A percentile compares a stretch with the other conserved stretches of the same genome.
These are phyloP conservation scores for Falciphora oryzae DNA, from an alignment of 2,329 filamentous ascomycete species.

Conservation along the genomic window DNA sequence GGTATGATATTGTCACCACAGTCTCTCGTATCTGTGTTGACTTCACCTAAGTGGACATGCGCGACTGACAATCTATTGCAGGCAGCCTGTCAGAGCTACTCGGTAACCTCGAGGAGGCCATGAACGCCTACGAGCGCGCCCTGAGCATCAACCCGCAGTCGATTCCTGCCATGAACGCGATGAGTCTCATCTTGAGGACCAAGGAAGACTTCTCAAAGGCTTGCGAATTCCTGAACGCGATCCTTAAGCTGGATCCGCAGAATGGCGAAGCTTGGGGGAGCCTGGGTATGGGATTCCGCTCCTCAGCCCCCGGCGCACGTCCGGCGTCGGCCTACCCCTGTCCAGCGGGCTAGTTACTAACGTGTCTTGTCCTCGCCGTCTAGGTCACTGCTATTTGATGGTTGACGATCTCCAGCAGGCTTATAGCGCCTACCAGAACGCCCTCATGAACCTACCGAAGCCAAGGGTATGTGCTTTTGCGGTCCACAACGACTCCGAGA, in stretches of 20 bases:
- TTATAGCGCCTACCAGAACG: slow-evolving; percentile 94
- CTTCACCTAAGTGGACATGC: slow-evolving; percentile 21
- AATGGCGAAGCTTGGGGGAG: slow-evolving; percentile 98
- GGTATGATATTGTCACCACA: slow-evolving; percentile 50
- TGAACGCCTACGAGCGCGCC: slow-evolving; percentile 85
- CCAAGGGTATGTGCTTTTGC: slow-evolving; percentile 66
- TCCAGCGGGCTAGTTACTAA: slow-evolving; percentile 17
- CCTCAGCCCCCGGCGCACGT: background rate
- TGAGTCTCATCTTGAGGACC: slow-evolving; percentile 83
- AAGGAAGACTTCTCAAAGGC: slow-evolving; percentile 93
- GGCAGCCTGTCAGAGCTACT: slow-evolving; percentile 82
- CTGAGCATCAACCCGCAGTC: slow-evolving; percentile 84
- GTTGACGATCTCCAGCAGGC: slow-evolving; percentile 97
- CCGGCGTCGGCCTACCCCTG: background rate
- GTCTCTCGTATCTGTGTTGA: background rate
- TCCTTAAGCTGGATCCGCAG: slow-evolving; percentile 79
- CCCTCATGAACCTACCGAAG: slow-evolving; percentile 84
- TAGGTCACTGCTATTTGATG: slow-evolving; percentile 98
- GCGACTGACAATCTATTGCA: slow-evolving; percentile 28
- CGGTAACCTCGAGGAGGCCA: slow-evolving; percentile 82
- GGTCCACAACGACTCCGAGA: slow-evolving; percentile 1
- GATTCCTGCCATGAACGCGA: slow-evolving; percentile 86
- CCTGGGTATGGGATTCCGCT: slow-evolving; percentile 53
- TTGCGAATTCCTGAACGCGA: slow-evolving; percentile 85
- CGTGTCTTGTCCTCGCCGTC: slow-evolving; percentile 12